Base-by-base conservation (phyloP, 345 rosid genomes). In the Melastoma malabathricum region DNA sequence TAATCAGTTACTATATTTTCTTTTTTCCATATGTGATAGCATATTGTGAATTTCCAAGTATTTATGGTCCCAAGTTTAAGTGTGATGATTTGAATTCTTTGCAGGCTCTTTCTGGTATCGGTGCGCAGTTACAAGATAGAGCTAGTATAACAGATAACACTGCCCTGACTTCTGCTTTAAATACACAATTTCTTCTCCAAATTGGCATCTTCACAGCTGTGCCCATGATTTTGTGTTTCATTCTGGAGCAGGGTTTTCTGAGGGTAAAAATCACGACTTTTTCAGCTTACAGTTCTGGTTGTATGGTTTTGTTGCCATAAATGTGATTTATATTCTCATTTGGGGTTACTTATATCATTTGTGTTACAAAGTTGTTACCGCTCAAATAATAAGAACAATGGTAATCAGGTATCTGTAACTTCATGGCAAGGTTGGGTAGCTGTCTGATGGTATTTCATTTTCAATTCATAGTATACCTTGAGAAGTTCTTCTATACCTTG, bases 51-150 rank as follows among this genome's bases (percentile, higher is more conserved):
- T 29, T 2, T 29, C 5, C 38, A 29, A 29, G 5, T 29, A 29
- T 29, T 29, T 29, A 29, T 29, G 38, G 8, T 18, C 29, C 52
- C 23, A 9, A 20, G 25, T 5, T 7, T 13, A 3, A 50, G 45
- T 43, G 14, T 1, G 27, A 23, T 48, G 25, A 38, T 34, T 48
- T 59, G 8, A n/a, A 55, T 55, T 48, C 63, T 31, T 64, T 64
- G 50, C 77, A 90, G 98, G 95, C 95, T 27, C 76, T 92, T 13
- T 92, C 98, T 65, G 98, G 98, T 54, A 81, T 87, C 59, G 98
- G 96, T 60, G 95, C 80, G 68, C 50, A 64, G 46, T 61, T 92
- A 54, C 63, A 64, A 65, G 57, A 2, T 5, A 71, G 95, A 79
- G 89, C 98, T 60, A 25, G 22, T 18, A 60, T 87, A 58, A 50